phyloP scores from a whole-genome alignment of 805 yeast species.

The Starmerella etchellsii region DNA sequence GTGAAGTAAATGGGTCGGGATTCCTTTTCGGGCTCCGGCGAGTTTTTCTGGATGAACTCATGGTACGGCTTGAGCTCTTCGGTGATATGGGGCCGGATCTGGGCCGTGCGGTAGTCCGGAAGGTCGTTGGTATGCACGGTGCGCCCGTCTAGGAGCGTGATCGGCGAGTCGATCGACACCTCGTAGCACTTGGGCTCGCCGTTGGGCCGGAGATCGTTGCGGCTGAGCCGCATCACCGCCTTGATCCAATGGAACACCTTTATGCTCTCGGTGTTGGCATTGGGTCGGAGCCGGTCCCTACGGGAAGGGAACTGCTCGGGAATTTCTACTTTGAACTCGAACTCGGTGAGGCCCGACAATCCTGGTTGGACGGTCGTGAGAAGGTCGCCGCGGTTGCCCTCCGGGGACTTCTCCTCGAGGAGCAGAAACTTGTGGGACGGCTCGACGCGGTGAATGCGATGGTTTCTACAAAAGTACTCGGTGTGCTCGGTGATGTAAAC shows the following conservation, averaged over 20 bases:
- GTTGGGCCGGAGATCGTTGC: constrained; percentile 36
- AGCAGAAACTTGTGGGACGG: constrained; percentile 71
- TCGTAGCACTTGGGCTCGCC: constrained; percentile 79
- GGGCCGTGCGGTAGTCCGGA: constrained; percentile 26
- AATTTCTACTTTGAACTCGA: constrained; percentile 74
- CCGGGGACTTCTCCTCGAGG: constrained; percentile 46
- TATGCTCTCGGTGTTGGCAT: constrained; percentile 65
- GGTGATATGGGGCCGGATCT: constrained; percentile 1
- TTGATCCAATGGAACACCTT: constrained; percentile 95
- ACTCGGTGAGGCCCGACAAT: constrained; percentile 41
- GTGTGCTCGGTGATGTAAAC: constrained; percentile 76
- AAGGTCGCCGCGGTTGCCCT: constrained; percentile 23
- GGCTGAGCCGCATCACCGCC: constrained; percentile 67
- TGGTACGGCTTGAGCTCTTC: constrained; percentile 17
- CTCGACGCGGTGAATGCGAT: constrained; percentile 83
- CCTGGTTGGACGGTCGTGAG: constrained; percentile 20
- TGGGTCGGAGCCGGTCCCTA: constrained; percentile 57
- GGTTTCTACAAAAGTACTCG: constrained; percentile 78
- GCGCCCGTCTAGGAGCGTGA: constrained; percentile 65
- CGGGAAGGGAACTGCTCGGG: constrained; percentile 54
- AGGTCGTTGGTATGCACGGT: constrained; percentile 27
- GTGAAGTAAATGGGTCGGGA: constrained; percentile 41
- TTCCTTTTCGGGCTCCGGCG: neutral
- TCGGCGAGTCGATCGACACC: constrained; percentile 87
- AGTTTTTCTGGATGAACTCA: constrained; percentile 14